Conservation (phyloP, 192 early-diverging fungal species). For the Coemansia sp. region DNA sequence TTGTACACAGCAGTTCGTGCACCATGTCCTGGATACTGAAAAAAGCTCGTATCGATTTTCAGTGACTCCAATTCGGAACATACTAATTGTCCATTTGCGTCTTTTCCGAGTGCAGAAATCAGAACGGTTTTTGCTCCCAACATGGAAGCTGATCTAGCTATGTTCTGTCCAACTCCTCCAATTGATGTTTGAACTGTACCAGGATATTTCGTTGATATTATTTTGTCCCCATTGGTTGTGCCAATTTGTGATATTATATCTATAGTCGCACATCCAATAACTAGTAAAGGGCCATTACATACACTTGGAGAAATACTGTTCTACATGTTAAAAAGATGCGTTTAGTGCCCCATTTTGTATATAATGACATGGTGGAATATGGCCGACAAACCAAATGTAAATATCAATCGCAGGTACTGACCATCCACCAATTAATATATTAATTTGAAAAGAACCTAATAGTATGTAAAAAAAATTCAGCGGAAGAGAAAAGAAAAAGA, state of each 20-base stretch:
- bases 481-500: too few relatives aligned
- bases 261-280: too few relatives aligned
- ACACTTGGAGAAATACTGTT: too few relatives aligned
- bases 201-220: conserved; percentile 67
- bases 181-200: conserved; percentile 65
- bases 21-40: conserved; percentile 23
- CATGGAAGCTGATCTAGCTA: conserved; percentile 75
- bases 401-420: too few relatives aligned
- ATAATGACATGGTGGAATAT: too few relatives aligned
- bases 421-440: too few relatives aligned
- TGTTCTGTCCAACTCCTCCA: conserved; percentile 92
- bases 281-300: too few relatives aligned
- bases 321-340: too few relatives aligned
- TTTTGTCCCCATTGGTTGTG: neutral
- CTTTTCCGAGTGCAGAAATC: conserved; percentile 69
- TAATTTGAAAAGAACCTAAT: too few relatives aligned
- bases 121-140: conserved; percentile 66
- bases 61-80: conserved; percentile 53
- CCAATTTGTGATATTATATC: conserved; percentile 9
- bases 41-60: conserved; percentile 57
- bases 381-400: too few relatives aligned
- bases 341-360: too few relatives aligned
- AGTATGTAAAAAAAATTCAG: too few relatives aligned
- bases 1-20: conserved; percentile 78
- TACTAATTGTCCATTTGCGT: conserved; percentile 62